Evolutionary conservation across 345 rosid species (phyloP).

Genomic region (Eucalyptus brandiana): DNA sequence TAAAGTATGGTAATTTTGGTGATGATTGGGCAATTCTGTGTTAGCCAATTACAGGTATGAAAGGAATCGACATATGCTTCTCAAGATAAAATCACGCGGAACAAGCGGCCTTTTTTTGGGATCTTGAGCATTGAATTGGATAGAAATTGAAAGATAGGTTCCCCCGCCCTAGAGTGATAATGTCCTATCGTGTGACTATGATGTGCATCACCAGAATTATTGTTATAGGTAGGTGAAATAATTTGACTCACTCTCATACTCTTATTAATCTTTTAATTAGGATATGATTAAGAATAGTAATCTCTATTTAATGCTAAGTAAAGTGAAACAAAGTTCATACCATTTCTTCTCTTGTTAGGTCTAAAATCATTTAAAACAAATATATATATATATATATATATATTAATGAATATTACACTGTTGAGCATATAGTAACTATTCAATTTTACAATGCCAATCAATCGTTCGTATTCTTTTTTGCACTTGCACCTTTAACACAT

Average conservation of each 20-base stretch:
- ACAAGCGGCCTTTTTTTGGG: not conserved
- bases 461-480: not conserved
- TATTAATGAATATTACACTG: no score
- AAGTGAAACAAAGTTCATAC: not conserved
- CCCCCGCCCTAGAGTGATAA: not conserved
- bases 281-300: not conserved
- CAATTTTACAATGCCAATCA: accelerated
- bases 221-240: not conserved
- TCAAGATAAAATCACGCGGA: not conserved
- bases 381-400: no score
- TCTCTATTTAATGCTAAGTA: not conserved
- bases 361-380: not conserved
- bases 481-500: not conserved
- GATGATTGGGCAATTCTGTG: not conserved
- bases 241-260: not conserved
- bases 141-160: not conserved
- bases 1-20: not conserved
- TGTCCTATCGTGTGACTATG: not conserved
- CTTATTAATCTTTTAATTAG: not conserved
- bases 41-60: not conserved
- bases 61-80: not conserved
- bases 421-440: not conserved
- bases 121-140: no score
- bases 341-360: not conserved
- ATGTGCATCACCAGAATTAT: not conserved